Base-by-base conservation (phyloP, 805 yeast genomes). In the Wickerhamomyces xylosicus region DNA sequence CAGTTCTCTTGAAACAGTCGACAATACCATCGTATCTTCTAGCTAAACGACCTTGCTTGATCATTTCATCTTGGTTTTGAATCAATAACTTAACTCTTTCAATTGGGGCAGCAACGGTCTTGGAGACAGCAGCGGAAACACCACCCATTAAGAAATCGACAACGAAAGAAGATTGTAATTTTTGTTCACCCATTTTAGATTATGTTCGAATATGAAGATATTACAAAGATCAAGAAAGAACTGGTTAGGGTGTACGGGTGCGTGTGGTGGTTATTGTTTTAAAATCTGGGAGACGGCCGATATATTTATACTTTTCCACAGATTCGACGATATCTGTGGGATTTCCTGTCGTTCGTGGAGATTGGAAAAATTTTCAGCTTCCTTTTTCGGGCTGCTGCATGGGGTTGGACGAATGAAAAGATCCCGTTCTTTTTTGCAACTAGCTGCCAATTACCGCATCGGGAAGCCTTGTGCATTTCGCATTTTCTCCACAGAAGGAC, bases 21-120 rank as follows among this genome's bases (percentile, higher is more conserved):
- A 57, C 70, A 52, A 87, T 89, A 84, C 97, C 97, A 53, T 70
- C 77, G 80, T 89, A 87, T 65, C 73, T 79, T 60, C 64, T 74
- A 54, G 85, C 73, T 61, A 87, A 76, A 76, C 96, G 86, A 64
- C 97, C 96, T 74, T 86, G 95, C 74, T 89, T 89, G 67, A 89
- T 65, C 96, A 87, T 87, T 74, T 89, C 96, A 66, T 89, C 96
- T 73, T 87, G 97, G 73, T 89, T 87, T 76, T 87, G 97, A 67
- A 87, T 85, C 69, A 87, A 79, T 59, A 87, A 76, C 77, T 87
- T 87, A 64, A 87, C 95, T 76, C 97, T 82, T 74, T 86, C 95
- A 64, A 86, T 86, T 68, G 95, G 95, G 58, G 95, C 94, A 61
- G 95, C 95, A 50, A 94, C 96, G 50, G 96, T 87, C 80, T 87